These are phyloP conservation scores for Botryosphaeria dothidea DNA, from an alignment of 2,329 filamentous ascomycete genomes.

Conservation along the genomic window DNA sequence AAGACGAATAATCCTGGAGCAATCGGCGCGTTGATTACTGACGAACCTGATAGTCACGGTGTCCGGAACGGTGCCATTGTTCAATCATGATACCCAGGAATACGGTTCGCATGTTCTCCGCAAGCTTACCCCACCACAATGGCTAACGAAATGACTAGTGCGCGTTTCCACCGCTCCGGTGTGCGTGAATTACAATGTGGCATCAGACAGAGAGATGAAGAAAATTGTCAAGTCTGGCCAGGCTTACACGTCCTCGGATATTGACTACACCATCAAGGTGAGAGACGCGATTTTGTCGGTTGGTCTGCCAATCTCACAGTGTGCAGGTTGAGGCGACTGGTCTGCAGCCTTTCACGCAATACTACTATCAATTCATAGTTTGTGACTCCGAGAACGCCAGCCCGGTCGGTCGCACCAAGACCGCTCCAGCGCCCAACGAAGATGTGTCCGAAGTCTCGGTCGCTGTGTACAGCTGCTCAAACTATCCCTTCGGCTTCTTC, in stretches of 20 bases:
- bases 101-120: conserved; percentile 32
- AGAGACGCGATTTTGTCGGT: background rate
- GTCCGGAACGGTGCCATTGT: conserved; percentile 52
- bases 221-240: conserved; percentile 56
- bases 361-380: conserved; percentile 69
- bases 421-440: conserved; percentile 58
- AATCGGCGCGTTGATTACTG: background rate
- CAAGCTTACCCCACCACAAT: no score
- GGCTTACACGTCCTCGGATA: conserved; percentile 70
- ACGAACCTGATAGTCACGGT: conserved; percentile 38
- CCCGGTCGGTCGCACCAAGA: conserved; percentile 68
- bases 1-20: background rate
- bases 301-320: conserved; percentile 15
- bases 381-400: conserved; percentile 63
- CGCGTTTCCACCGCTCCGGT: conserved; percentile 59
- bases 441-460: conserved; percentile 60
- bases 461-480: conserved; percentile 71
- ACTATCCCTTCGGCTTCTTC: conserved; percentile 58
- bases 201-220: conserved; percentile 47
- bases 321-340: conserved; percentile 61
- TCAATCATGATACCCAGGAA: conserved; percentile 46
- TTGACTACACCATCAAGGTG: conserved; percentile 73
- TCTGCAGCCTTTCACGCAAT: conserved; percentile 62
- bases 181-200: conserved; percentile 66
- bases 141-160: conserved; percentile 28